phyloP scores from a whole-genome alignment of 1,284 basidiomycete species.

The Sporisorium iseilematis-ciliati region DNA sequence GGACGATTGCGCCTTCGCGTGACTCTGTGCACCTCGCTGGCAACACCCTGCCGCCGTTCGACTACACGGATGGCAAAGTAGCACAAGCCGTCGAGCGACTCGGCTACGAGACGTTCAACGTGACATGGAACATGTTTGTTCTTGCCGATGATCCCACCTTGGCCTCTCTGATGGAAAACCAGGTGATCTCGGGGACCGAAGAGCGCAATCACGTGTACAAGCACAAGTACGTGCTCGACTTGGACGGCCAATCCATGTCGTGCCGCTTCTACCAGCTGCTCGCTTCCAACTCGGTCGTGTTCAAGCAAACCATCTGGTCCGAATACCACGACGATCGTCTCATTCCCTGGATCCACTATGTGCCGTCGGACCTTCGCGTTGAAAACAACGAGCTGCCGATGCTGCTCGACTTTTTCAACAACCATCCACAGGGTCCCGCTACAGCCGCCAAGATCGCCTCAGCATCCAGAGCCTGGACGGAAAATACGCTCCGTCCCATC shows the following conservation, averaged over 20 bases:
- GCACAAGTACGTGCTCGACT: conserved; percentile 32
- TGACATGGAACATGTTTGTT: conserved; percentile 15
- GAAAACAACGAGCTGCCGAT: conserved; percentile 38
- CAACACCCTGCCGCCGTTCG: conserved; percentile 37
- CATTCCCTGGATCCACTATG: conserved; percentile 43
- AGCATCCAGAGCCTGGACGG: conserved; percentile 26
- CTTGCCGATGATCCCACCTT: conserved; percentile 16
- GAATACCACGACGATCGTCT: conserved; percentile 45
- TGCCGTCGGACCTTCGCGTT: conserved; percentile 30
- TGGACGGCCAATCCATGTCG: conserved; percentile 45
- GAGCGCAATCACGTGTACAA: conserved; percentile 7
- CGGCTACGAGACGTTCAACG: conserved; percentile 19
- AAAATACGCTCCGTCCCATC: conserved; percentile 25
- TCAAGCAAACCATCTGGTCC: conserved; percentile 49
- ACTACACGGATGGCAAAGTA: conserved; percentile 18
- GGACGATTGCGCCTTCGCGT: conserved; percentile 18
- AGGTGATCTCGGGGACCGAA: conserved; percentile 15
- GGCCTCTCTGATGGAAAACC: conserved; percentile 16
- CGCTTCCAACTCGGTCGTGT: conserved; percentile 30
- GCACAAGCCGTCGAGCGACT: conserved; percentile 30
- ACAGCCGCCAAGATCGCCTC: conserved; percentile 29
- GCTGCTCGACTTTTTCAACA: conserved; percentile 41
- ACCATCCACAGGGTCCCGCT: conserved; percentile 22
- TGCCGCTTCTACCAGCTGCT: conserved; percentile 47
- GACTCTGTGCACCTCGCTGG: conserved; percentile 32